Evolutionary conservation across 129 eudicot species (phyloP).

Genomic region (Lactuca saligna): DNA sequence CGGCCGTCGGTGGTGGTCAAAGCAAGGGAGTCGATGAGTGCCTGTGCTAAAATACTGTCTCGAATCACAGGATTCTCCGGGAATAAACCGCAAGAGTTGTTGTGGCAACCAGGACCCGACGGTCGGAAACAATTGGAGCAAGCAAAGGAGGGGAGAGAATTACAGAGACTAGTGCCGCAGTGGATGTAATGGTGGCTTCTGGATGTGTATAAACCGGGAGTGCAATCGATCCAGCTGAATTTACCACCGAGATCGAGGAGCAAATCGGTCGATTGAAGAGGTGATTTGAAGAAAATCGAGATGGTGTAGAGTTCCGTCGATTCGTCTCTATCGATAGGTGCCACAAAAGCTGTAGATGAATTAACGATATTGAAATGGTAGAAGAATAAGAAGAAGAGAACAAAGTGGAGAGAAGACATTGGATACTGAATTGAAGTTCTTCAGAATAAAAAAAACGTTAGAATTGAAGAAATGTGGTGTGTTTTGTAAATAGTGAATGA

Average conservation of each 20-base stretch:
- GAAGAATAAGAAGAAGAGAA: not conserved
- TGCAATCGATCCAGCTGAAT: constrained; percentile 48
- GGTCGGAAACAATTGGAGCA: constrained; percentile 30
- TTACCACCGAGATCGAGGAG: constrained; percentile 54
- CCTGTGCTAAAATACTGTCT: constrained; percentile 19
- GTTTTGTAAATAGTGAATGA: not conserved
- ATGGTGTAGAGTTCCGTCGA: constrained; percentile 42
- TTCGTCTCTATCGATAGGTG: constrained; percentile 41
- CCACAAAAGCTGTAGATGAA: constrained; percentile 40
- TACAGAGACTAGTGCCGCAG: constrained; percentile 27
- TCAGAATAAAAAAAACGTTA: not conserved
- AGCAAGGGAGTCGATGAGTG: constrained; percentile 34
- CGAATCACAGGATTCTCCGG: constrained; percentile 48
- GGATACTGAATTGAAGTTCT: not conserved
- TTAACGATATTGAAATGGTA: not conserved
- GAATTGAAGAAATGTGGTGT: not conserved
- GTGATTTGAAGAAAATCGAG: constrained; percentile 43
- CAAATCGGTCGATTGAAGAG: constrained; percentile 44
- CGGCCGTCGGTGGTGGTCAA: constrained; percentile 25
- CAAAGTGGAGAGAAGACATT: constrained; percentile 14
- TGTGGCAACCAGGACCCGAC: constrained; percentile 41
- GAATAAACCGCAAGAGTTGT: constrained; percentile 36
- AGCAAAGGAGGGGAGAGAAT: constrained; percentile 23
- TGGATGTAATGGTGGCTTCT: constrained; percentile 38
- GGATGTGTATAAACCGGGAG: constrained; percentile 35